phyloP scores from a whole-genome alignment of 139 green algal species.

The Dunaliella primolecta region DNA sequence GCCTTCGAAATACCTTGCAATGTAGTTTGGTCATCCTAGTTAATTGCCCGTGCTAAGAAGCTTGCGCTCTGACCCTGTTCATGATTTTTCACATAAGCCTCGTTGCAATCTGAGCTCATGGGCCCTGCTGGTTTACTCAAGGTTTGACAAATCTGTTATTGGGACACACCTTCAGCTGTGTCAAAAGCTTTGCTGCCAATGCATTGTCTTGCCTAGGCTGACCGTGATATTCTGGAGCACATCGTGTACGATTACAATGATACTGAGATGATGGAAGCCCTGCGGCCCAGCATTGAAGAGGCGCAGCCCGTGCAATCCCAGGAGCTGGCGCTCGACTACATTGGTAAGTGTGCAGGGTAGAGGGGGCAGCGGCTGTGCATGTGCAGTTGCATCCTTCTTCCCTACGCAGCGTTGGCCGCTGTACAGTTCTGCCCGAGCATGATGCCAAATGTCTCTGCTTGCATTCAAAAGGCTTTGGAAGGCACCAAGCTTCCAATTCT shows the following conservation, averaged over 20 bases:
- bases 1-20: no score
- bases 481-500: no score
- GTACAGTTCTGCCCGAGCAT: no score
- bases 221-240: constrained; percentile 87
- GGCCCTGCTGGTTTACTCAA: background rate
- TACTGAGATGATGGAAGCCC: constrained; percentile 91
- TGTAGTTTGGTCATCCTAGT: no score
- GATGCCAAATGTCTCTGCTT: no score
- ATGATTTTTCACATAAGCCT: no score
- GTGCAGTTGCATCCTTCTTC: background rate
- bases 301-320: constrained; percentile 86
- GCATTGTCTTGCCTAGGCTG: no score
- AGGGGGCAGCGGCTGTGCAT: background rate
- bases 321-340: constrained; percentile 94
- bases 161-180: background rate
- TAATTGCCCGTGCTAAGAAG: no score
- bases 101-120: no score
- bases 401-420: background rate
- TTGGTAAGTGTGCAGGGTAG: constrained; percentile 58
- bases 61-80: no score
- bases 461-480: no score
- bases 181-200: no score
- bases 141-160: background rate
- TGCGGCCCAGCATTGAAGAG: constrained; percentile 93
- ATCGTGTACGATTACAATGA: constrained; percentile 85